Conservation (phyloP, 331 rosid genomes). For the Quercus phellos region DNA sequence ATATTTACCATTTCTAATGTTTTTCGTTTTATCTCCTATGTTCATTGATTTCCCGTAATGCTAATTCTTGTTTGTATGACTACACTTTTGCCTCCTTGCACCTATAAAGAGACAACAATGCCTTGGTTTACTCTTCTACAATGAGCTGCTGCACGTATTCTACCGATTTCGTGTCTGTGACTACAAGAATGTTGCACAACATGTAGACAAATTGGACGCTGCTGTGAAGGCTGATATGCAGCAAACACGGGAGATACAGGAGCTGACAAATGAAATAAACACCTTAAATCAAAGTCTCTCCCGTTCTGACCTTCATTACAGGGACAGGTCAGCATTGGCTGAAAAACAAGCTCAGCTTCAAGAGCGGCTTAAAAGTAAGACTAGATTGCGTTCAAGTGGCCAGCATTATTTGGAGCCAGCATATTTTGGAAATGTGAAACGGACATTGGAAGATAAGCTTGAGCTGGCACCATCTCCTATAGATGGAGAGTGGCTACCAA, state of each 20-base stretch:
- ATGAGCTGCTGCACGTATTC: constrained; percentile 84
- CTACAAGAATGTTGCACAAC: constrained; percentile 89
- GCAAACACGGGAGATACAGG: constrained; percentile 59
- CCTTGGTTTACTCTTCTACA: constrained; percentile 81
- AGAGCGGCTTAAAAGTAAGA: constrained; percentile 49
- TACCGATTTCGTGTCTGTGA: constrained; percentile 86
- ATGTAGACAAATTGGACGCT: constrained; percentile 86
- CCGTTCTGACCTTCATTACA: constrained; percentile 66
- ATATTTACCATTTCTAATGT: not conserved
- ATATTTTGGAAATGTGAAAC: constrained; percentile 73
- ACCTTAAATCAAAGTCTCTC: constrained; percentile 80
- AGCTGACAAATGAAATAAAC: constrained; percentile 62
- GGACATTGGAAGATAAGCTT: constrained; percentile 74
- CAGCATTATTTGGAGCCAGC: constrained; percentile 68
- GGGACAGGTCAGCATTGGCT: constrained; percentile 78
- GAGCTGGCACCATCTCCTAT: constrained; percentile 85
- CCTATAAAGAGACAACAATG: constrained; percentile 58
- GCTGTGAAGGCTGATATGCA: constrained; percentile 79
- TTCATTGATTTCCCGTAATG: not conserved
- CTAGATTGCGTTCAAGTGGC: constrained; percentile 41
- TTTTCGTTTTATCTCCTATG: not conserved
- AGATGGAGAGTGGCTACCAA: constrained; percentile 98
- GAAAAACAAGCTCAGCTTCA: constrained; percentile 71
- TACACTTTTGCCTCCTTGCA: constrained; percentile 12
- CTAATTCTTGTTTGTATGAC: constrained; percentile 17